These are phyloP conservation scores for Cercospora zeina DNA, from an alignment of 2,329 filamentous ascomycete genomes.

Conservation along the genomic window DNA sequence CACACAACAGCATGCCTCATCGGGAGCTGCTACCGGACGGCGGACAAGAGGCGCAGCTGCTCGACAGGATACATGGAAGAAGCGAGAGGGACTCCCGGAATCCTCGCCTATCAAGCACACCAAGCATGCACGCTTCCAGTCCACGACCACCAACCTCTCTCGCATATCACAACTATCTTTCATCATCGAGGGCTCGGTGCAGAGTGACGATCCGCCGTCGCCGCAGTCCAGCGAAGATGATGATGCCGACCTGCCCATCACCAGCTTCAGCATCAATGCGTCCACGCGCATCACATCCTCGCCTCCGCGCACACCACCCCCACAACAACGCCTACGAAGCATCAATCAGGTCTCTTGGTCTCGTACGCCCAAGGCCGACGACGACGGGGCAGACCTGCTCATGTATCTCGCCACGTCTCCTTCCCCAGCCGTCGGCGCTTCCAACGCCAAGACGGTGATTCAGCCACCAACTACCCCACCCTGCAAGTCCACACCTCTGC, in stretches of 20 bases:
- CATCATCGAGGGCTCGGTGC: constrained; percentile 68
- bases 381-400: constrained; percentile 81
- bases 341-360: constrained; percentile 44
- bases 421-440: constrained; percentile 64
- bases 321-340: constrained; percentile 46
- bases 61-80: constrained; percentile 69
- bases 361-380: constrained; percentile 61
- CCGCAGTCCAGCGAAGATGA: constrained; percentile 73
- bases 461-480: constrained; percentile 58
- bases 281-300: constrained; percentile 63
- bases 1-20: constrained; percentile 30
- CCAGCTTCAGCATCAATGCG: constrained; percentile 65
- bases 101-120: constrained; percentile 83
- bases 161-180: constrained; percentile 75
- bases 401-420: constrained; percentile 91
- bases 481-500: constrained; percentile 60
- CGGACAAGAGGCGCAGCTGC: constrained; percentile 37
- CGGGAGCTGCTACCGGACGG: constrained; percentile 37
- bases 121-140: constrained; percentile 73
- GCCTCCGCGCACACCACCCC: constrained; percentile 77
- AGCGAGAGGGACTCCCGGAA: constrained; percentile 71
- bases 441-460: constrained; percentile 46
- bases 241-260: constrained; percentile 74
- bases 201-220: constrained; percentile 62
- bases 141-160: constrained; percentile 36